phyloP scores from a whole-genome alignment of 2,329 filamentous ascomycete species.

The Calonectria fujianensis region DNA sequence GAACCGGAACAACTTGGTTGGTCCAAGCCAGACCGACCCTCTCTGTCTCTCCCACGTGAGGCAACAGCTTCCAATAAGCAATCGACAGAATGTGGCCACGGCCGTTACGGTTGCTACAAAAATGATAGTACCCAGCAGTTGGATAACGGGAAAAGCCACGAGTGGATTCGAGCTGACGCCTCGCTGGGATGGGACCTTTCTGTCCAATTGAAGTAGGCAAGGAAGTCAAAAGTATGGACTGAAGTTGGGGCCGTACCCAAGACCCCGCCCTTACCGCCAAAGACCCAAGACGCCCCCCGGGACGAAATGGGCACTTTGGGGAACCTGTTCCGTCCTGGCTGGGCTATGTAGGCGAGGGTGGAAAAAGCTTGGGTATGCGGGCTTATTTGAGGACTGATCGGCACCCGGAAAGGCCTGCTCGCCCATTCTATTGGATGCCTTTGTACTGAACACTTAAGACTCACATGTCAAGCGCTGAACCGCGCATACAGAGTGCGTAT shows the following conservation, averaged over 20 bases:
- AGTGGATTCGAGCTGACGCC: slow-evolving; percentile 56
- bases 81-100: slow-evolving; percentile 50
- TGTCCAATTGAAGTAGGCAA: slow-evolving; percentile 53
- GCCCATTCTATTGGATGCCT: slow-evolving; percentile 50
- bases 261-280: slow-evolving; percentile 55
- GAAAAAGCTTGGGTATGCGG: slow-evolving; percentile 45
- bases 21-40: slow-evolving; percentile 51
- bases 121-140: slow-evolving; percentile 49
- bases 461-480: slow-evolving; percentile 55
- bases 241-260: slow-evolving; percentile 41
- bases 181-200: slow-evolving; percentile 27
- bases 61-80: slow-evolving; percentile 51
- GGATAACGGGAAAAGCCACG: slow-evolving; percentile 51
- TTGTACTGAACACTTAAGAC: slow-evolving; percentile 52
- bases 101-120: slow-evolving; percentile 37
- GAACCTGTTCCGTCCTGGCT: slow-evolving; percentile 41
- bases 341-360: slow-evolving; percentile 40
- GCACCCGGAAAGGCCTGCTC: slow-evolving; percentile 46
- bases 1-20: slow-evolving; percentile 38
- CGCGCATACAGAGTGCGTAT: slow-evolving; percentile 47
- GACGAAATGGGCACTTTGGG: slow-evolving; percentile 46
- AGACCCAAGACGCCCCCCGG: slow-evolving; percentile 29
- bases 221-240: slow-evolving; percentile 41
- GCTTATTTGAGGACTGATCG: slow-evolving; percentile 51
- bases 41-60: slow-evolving; percentile 53